phyloP scores from a whole-genome alignment of 257 asterid genomes.

The Scutellaria baicalensis region DNA sequence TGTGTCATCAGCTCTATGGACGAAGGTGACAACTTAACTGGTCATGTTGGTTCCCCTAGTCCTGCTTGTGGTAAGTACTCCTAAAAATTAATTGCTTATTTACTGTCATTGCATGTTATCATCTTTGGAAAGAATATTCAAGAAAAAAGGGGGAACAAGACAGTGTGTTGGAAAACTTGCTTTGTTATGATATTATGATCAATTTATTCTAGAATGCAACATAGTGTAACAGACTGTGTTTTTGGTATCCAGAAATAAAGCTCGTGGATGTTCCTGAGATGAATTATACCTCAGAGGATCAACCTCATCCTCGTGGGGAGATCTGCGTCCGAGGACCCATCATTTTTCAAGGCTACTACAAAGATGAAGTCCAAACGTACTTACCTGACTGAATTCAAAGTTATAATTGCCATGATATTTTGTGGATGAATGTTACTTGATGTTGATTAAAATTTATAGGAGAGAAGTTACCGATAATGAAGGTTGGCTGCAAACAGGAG shows the following conservation, averaged over 20 bases:
- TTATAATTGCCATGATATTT: neutral
- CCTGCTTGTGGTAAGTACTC: conserved; percentile 81
- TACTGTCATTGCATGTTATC: neutral
- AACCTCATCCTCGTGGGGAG: conserved; percentile 97
- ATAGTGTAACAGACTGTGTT: neutral
- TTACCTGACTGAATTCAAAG: conserved; percentile 8
- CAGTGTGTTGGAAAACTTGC: neutral
- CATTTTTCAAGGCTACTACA: conserved; percentile 79
- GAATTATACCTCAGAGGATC: conserved; percentile 91
- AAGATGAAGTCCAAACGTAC: conserved; percentile 87
- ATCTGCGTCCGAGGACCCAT: conserved; percentile 94
- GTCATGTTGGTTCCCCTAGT: conserved; percentile 95
- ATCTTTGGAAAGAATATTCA: neutral
- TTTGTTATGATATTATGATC: neutral
- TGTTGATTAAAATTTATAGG: conserved; percentile 38
- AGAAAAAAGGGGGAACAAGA: neutral
- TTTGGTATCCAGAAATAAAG: conserved; percentile 56
- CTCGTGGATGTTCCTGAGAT: conserved; percentile 97
- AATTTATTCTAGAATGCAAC: neutral
- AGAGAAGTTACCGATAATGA: conserved; percentile 81
- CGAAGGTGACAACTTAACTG: conserved; percentile 57
- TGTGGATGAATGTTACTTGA: conserved; percentile 16
- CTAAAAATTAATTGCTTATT: neutral
- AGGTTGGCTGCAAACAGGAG: conserved; percentile 94
- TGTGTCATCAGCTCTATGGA: conserved; percentile 84